Conservation (phyloP, 306 rosid genomes). For the Rubus idaeus region DNA sequence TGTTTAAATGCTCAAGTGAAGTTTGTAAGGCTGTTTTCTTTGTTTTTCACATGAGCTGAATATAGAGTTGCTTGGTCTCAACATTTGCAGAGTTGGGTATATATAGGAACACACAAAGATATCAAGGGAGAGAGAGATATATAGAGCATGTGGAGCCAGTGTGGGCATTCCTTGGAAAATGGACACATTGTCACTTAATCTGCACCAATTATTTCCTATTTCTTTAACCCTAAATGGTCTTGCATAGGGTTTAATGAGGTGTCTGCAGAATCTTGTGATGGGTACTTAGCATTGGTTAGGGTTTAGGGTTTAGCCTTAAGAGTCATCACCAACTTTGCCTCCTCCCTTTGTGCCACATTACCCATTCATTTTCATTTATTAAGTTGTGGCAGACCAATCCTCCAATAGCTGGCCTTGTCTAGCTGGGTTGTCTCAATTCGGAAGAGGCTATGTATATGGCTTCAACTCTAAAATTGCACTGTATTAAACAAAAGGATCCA, state of each 20-base stretch:
- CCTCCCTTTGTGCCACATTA: slow-evolving; percentile 43
- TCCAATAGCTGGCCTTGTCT: slow-evolving; percentile 17
- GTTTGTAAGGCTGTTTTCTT: background rate
- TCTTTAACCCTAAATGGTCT: slow-evolving; percentile 5
- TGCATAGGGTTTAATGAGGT: slow-evolving; percentile 9
- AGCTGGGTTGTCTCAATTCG: slow-evolving; percentile 23
- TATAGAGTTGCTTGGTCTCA: slow-evolving; percentile 8
- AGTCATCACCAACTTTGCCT: slow-evolving; percentile 31
- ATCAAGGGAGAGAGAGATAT: slow-evolving; percentile 12
- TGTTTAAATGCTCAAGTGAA: background rate
- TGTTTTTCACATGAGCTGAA: slow-evolving; percentile 5
- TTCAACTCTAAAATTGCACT: slow-evolving; percentile 16
- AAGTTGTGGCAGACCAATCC: slow-evolving; percentile 17
- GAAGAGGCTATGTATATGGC: slow-evolving; percentile 1
- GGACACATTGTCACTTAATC: slow-evolving; percentile 37
- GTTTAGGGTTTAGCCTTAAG: slow-evolving; percentile 13
- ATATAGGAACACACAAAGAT: slow-evolving; percentile 12
- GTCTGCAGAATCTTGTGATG: slow-evolving; percentile 30
- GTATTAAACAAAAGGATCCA: slow-evolving; percentile 11
- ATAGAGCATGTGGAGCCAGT: slow-evolving; percentile 41
- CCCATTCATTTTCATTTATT: slow-evolving; percentile 16
- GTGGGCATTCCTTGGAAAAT: slow-evolving; percentile 25
- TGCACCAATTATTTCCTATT: slow-evolving; percentile 23
- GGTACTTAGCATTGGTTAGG: slow-evolving; percentile 23
- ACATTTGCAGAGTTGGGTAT: slow-evolving; percentile 17